These are phyloP conservation scores for Clarireedia hainanense DNA, from an alignment of 2,329 filamentous ascomycete species.

Conservation along the genomic window DNA sequence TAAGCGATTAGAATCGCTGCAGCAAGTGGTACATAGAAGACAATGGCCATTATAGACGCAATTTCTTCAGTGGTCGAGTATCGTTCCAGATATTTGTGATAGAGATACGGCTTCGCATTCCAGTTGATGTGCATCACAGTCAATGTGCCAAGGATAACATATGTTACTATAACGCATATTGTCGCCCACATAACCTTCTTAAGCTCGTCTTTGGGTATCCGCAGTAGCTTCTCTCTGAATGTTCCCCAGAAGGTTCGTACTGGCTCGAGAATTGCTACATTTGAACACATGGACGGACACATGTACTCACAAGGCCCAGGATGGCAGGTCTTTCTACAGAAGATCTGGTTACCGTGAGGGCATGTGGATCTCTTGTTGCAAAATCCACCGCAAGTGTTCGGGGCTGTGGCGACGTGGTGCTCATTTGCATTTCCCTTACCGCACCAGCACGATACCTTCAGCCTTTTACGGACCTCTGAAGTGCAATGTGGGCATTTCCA, in stretches of 20 bases:
- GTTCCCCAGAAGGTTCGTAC: conserved; percentile 6
- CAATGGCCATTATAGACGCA: background rate
- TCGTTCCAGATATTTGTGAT: background rate
- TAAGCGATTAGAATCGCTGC: background rate
- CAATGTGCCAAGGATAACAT: background rate
- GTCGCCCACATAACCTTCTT: background rate
- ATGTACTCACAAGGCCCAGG: conserved; percentile 14
- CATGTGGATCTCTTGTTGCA: conserved; percentile 10
- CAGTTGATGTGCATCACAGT: conserved; percentile 2
- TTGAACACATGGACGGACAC: conserved; percentile 6
- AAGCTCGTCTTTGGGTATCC: background rate
- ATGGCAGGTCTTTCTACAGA: conserved; percentile 14
- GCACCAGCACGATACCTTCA: conserved; percentile 13
- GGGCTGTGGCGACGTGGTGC: background rate
- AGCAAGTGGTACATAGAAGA: background rate
- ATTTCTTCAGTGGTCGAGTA: background rate
- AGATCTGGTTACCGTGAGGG: conserved; percentile 3
- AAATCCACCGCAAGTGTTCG: conserved; percentile 10
- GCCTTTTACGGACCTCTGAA: background rate
- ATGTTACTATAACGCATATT: background rate
- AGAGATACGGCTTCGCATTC: conserved; percentile 9
- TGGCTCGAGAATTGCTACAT: background rate
- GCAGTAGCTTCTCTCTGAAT: background rate
- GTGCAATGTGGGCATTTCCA: conserved; percentile 15
- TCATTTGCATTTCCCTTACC: background rate